These are phyloP conservation scores for Kodamaea leandrae DNA, from an alignment of 805 yeast genomes.

Conservation along the genomic window DNA sequence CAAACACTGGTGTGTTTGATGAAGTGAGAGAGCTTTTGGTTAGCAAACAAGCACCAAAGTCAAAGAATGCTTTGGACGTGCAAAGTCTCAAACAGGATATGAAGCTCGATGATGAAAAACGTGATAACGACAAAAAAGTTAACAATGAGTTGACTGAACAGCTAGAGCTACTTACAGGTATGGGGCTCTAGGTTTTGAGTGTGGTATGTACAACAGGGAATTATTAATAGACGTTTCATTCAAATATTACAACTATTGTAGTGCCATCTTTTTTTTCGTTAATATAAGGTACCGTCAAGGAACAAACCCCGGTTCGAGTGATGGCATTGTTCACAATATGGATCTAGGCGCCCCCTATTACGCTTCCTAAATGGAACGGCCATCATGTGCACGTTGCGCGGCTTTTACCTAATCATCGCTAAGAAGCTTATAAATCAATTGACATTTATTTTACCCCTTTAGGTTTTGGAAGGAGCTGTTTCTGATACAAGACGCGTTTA, in stretches of 20 bases:
- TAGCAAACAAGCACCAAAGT: constrained; percentile 13
- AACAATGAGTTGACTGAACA: constrained; percentile 46
- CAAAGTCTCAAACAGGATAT: constrained; percentile 37
- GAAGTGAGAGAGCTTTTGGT: constrained; percentile 19
- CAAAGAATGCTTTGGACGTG: constrained; percentile 34
- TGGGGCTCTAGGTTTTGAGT: constrained; percentile 25
- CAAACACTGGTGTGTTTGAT: constrained; percentile 23
- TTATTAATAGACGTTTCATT: neutral
- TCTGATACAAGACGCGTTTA: constrained; percentile 3
- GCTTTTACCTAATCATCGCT: neutral
- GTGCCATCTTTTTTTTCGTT: neutral
- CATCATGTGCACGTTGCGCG: neutral
- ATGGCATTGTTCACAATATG: neutral
- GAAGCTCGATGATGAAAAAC: constrained; percentile 32
- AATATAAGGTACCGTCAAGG: too few species aligned
- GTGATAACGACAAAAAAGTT: constrained; percentile 27
- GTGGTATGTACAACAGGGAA: neutral
- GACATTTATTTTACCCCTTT: constrained; percentile 4
- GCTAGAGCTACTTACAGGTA: constrained; percentile 46
- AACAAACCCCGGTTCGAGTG: neutral
- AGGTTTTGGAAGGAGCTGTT: constrained; percentile 4
- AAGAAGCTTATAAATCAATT: neutral
- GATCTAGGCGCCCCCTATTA: neutral
- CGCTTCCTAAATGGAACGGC: neutral
- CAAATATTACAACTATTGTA: neutral